Percentiles rank a stretch among this genome's conserved stretches.
These are phyloP conservation scores for Colletotrichum karsti DNA, from an alignment of 2,329 filamentous ascomycete species.

Conservation along the genomic window DNA sequence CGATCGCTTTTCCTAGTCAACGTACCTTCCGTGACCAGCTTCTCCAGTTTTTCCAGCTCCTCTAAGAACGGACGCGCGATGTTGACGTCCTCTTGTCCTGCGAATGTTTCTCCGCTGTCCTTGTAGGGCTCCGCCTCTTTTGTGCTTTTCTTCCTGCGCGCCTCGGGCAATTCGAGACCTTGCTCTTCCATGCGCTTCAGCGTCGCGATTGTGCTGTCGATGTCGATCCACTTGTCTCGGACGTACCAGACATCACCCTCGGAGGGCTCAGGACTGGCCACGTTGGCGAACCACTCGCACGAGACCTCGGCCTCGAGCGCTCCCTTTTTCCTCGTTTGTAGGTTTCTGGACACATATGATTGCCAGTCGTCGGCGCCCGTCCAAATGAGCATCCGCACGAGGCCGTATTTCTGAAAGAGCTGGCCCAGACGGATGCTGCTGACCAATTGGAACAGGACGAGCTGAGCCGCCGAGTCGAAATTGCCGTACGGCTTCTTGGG, in stretches of 20 bases:
- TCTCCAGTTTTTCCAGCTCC: slow-evolving; percentile 50
- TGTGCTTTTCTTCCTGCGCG: slow-evolving; percentile 49
- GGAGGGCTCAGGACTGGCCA: slow-evolving; percentile 53
- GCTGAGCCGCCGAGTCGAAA: slow-evolving; percentile 64
- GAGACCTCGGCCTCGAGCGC: slow-evolving; percentile 68
- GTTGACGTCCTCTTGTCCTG: slow-evolving; percentile 36
- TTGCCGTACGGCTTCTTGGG: slow-evolving; percentile 57
- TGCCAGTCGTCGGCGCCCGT: slow-evolving; percentile 67
- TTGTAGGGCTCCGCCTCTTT: slow-evolving; percentile 34
- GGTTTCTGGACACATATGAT: slow-evolving; percentile 66
- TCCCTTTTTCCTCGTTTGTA: slow-evolving; percentile 63
- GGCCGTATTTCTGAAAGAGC: slow-evolving; percentile 79
- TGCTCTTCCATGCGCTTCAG: slow-evolving; percentile 55
- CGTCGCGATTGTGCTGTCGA: slow-evolving; percentile 49
- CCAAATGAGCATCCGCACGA: slow-evolving; percentile 83
- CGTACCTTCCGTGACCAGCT: slow-evolving; percentile 31
- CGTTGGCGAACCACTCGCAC: slow-evolving; percentile 66
- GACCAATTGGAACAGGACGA: slow-evolving; percentile 71
- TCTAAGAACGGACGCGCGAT: slow-evolving; percentile 50
- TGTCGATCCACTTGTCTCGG: slow-evolving; percentile 58
- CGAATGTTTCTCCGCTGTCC: slow-evolving; percentile 32
- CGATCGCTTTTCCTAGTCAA: neutral
- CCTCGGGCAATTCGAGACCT: slow-evolving; percentile 52
- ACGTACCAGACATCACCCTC: slow-evolving; percentile 38
- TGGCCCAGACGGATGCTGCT: slow-evolving; percentile 63